Evolutionary conservation across 2,329 filamentous ascomycete genomes (phyloP).

Genomic region (Knufia fluminis): DNA sequence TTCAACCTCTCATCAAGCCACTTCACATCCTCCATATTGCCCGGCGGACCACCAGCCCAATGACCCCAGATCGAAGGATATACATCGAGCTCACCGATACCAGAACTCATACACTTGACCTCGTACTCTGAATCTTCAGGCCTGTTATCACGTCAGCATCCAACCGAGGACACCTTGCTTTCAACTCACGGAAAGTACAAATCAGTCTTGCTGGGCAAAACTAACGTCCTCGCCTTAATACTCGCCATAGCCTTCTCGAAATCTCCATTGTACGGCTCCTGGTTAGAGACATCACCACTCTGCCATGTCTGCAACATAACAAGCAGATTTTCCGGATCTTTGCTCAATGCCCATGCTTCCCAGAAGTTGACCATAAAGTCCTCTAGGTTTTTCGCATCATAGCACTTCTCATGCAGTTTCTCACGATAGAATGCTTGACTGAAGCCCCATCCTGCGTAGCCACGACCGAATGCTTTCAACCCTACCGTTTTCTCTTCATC

Average conservation of each 20-base stretch:
- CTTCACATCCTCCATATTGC: constrained; percentile 59
- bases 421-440: constrained; percentile 70
- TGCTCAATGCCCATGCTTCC: constrained; percentile 60
- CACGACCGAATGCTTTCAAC: constrained; percentile 62
- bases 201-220: constrained; percentile 64
- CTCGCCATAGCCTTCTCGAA: constrained; percentile 56
- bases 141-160: constrained; percentile 28
- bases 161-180: no score
- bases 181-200: constrained; percentile 68
- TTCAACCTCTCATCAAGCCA: constrained; percentile 60
- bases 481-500: constrained; percentile 46
- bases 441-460: constrained; percentile 72
- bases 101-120: constrained; percentile 52
- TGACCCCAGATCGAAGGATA: constrained; percentile 59
- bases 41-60: constrained; percentile 60
- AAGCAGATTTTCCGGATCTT: constrained; percentile 64
- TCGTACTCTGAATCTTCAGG: constrained; percentile 71
- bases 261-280: constrained; percentile 58
- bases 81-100: constrained; percentile 45
- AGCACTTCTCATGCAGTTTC: constrained; percentile 53
- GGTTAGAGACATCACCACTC: constrained; percentile 57
- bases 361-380: constrained; percentile 68
- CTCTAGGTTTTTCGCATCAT: constrained; percentile 60
- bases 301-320: constrained; percentile 75
- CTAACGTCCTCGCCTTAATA: constrained; percentile 64